Base-by-base conservation (phyloP, 225 moss, liverwort and hornwort genomes). In the Bryum argenteum region DNA sequence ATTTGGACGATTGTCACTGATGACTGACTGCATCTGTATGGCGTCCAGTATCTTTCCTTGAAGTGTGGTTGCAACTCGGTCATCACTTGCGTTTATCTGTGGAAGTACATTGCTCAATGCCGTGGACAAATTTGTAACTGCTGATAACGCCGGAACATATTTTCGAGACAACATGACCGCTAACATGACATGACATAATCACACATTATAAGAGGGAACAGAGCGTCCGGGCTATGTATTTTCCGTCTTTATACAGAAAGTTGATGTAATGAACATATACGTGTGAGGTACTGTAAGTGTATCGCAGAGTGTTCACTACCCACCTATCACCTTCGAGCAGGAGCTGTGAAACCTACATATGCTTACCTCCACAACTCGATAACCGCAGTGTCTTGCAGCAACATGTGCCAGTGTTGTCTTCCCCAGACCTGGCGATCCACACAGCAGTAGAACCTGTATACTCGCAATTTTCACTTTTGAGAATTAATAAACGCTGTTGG, bases 41-140 rank as follows among this genome's bases (percentile, higher is more conserved):
- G 97, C 94, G 84, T 98, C 89, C 47, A 94, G 74, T 87, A 98
- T 94, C 80, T 92, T 98, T 33, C 69, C 87, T 83, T 87, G 83
- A 16, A 98, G 73, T 71, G 92, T 88, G 39, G 91, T 62, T 67
- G 92, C 94, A 74, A 91, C 94, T 71, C 94, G 77, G 76, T 98
- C 97, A 74, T 98, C 97, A 74, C 94, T 98, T 59, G 94, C 97
- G 65, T 98, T 94, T 37, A 98, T 89, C 97, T 97, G 79, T 63
- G 39, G 54, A 22, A 78, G 65, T 15, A 42, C 17, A 67, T 52
- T 61, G 26, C 61, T 66, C 38, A 76, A 37, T n/a, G 55, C 28
- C 44, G 15, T 42, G 13, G 16, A 15, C 1, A 55, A 23, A 26
- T 73, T 43, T 54, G 19, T 13, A 63, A 13, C 28, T 63, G 28